A percentile compares a stretch with the other conserved stretches of the same genome.
phyloP scores from a whole-genome alignment of 352 stramenopile genomes.

The Phytophthora citricola region DNA sequence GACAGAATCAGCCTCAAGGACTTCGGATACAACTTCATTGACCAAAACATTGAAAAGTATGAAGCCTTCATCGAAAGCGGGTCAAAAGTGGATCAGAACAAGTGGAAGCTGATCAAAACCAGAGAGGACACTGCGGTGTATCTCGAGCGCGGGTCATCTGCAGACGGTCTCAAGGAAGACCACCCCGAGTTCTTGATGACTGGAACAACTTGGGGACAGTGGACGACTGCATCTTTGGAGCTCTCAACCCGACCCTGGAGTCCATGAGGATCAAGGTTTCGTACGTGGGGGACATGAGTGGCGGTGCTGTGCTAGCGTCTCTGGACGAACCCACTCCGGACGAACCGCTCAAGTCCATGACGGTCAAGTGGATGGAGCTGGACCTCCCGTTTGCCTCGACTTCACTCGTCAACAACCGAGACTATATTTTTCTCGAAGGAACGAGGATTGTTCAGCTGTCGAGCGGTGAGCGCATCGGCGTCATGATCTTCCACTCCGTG shows the following conservation, averaged over 20 bases:
- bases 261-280: slow-evolving; percentile 48
- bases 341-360: slow-evolving; percentile 51
- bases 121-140: slow-evolving; percentile 37
- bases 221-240: slow-evolving; percentile 53
- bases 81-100: slow-evolving; percentile 35
- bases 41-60: slow-evolving; percentile 46
- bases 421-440: slow-evolving; percentile 57
- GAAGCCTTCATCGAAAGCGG: slow-evolving; percentile 36
- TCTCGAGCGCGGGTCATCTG: slow-evolving; percentile 25
- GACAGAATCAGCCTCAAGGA: slow-evolving; percentile 30
- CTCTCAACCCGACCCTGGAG: slow-evolving; percentile 43
- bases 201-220: slow-evolving; percentile 42
- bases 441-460: slow-evolving; percentile 41
- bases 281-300: slow-evolving; percentile 54
- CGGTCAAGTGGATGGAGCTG: slow-evolving; percentile 49
- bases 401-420: slow-evolving; percentile 41
- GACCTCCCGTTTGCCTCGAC: slow-evolving; percentile 39
- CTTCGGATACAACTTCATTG: slow-evolving; percentile 38
- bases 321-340: slow-evolving; percentile 47
- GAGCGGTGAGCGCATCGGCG: slow-evolving; percentile 48
- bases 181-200: slow-evolving; percentile 37
- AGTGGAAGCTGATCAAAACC: slow-evolving; percentile 47
- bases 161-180: slow-evolving; percentile 6
- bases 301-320: slow-evolving; percentile 46
- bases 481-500: slow-evolving; percentile 58